Base-by-base conservation (phyloP, 2,329 filamentous ascomycete genomes). In the Ophiocordyceps camponoti-floridani region DNA sequence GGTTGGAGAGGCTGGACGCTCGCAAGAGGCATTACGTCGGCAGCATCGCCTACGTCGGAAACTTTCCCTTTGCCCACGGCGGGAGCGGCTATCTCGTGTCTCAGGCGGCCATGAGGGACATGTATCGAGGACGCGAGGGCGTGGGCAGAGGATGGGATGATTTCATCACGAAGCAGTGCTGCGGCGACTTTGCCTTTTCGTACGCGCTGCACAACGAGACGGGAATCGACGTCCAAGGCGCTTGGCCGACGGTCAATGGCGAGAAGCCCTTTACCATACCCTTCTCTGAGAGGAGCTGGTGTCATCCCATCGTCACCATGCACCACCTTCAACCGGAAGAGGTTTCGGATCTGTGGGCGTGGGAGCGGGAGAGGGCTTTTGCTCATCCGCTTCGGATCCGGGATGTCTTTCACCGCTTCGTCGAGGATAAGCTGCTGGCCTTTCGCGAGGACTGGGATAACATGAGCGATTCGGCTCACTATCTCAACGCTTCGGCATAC, bases 21-120 rank as follows among this genome's bases (percentile, higher is more conserved):
- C 52, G 48, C 2, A 59, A 67, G 44, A 60, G 62, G 40, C 58
- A 64, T 35, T 75, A 75, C 50, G 54, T 76, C 12, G 73, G 73
- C 12, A 71, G 69, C 44, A 57, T 66, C 6, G 63, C 68, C 9
- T 60, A 64, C 42, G 52, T 71, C 35, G 54, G 57, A 16, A 54
- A 54, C 23, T 60, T 67, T 40, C 51, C 57, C 7, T 77, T 77
- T 47, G 72, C 61, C 1, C 73, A 77, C 49, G 73, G 73, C 4
- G 73, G 73, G 2, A 72, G 68, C 42, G 74, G 74, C 2, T 74
- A 73, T 46, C 50, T 71, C 26, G 49, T 77, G 28, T 75, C 70
- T 26, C 59, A 67, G 31, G 67, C 64, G 1, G 66, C 73, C 3
- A 70, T 79, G 65, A 55, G 64, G 43, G 58, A 58, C 30, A 53